phyloP scores from a whole-genome alignment of 805 yeast species.

The Geotrichum ghanense region DNA sequence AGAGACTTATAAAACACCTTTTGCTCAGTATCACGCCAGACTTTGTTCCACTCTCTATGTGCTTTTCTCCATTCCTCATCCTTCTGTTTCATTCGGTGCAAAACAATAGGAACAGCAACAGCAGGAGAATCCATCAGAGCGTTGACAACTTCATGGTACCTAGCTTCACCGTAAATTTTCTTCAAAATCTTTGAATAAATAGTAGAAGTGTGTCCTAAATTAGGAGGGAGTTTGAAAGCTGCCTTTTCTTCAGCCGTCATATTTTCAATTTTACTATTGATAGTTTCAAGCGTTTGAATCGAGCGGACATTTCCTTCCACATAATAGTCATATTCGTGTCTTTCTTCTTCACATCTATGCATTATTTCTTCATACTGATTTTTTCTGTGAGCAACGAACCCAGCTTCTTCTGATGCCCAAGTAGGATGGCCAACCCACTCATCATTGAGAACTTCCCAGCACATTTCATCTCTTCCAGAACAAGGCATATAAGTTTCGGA shows the following conservation, averaged over 20 bases:
- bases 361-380: slow-evolving; percentile 95
- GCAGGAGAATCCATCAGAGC: slow-evolving; percentile 94
- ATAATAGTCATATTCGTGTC: slow-evolving; percentile 92
- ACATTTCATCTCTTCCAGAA: slow-evolving; percentile 96
- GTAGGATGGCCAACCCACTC: slow-evolving; percentile 99
- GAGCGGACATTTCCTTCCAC: slow-evolving; percentile 93
- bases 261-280: slow-evolving; percentile 84
- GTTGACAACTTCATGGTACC: slow-evolving; percentile 92
- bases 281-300: slow-evolving; percentile 88
- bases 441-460: slow-evolving; percentile 97
- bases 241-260: slow-evolving; percentile 89
- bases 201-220: slow-evolving; percentile 88
- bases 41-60: slow-evolving; percentile 97
- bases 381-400: slow-evolving; percentile 96
- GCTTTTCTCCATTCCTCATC: slow-evolving; percentile 99
- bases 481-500: slow-evolving; percentile 95
- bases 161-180: slow-evolving; percentile 85
- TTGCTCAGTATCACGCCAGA: slow-evolving; percentile 97
- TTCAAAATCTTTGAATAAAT: slow-evolving; percentile 89
- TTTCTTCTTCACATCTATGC: slow-evolving; percentile 91
- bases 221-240: slow-evolving; percentile 77
- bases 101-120: slow-evolving; percentile 85
- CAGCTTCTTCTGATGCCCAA: slow-evolving; percentile 99
- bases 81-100: slow-evolving; percentile 88
- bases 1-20: slow-evolving; percentile 86